Evolutionary conservation across 2,329 filamentous ascomycete genomes (phyloP).

Genomic region (Ophiostoma pallidulum): DNA sequence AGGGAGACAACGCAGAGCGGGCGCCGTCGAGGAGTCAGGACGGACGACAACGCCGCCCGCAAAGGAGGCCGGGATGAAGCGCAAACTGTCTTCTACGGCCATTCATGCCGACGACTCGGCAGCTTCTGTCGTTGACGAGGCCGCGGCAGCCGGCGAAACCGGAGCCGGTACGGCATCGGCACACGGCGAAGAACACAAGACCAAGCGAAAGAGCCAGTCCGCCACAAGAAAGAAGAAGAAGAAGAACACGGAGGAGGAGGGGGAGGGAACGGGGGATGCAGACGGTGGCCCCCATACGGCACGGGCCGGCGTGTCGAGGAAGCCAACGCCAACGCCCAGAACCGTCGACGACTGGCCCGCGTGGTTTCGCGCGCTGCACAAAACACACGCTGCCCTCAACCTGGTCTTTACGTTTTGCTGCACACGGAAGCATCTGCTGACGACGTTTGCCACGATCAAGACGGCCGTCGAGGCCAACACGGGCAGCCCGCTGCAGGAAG

Average conservation of each 20-base stretch:
- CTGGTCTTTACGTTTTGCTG: conserved; percentile 92
- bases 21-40: too few relatives aligned
- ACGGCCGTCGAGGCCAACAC: conserved; percentile 77
- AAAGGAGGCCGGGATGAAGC: neutral
- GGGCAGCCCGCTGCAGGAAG: conserved; percentile 56
- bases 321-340: neutral
- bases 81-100: conserved; percentile 1
- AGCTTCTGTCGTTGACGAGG: neutral
- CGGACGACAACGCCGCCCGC: neutral
- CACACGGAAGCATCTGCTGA: conserved; percentile 83
- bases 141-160: neutral
- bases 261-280: neutral
- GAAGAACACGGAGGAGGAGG: neutral
- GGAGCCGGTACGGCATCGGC: neutral
- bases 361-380: conserved; percentile 61
- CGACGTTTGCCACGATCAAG: conserved; percentile 83
- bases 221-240: neutral
- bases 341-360: conserved; percentile 57
- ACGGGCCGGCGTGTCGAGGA: neutral
- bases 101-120: neutral
- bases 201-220: neutral
- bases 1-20: neutral
- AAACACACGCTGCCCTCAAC: conserved; percentile 77
- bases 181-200: neutral
- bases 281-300: neutral